A percentile compares a stretch with the other conserved stretches of the same genome.
Conservation (phyloP, 2,329 filamentous ascomycete species). For the Fusarium sp. region DNA sequence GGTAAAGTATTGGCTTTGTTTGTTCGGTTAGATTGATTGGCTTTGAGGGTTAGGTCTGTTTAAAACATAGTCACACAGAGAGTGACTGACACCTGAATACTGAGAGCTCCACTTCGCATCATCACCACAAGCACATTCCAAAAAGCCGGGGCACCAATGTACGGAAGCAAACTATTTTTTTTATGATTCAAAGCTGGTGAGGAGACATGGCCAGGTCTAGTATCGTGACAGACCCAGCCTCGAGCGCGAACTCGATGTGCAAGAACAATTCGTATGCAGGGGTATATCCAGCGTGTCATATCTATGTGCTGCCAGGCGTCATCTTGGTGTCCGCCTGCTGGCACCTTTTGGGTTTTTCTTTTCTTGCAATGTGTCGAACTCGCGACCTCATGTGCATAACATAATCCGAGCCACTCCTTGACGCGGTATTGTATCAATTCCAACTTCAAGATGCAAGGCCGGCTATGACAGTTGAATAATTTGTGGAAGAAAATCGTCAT, state of each 20-base stretch:
- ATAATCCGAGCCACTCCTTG: conserved; percentile 31
- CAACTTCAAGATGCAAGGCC: conserved; percentile 43
- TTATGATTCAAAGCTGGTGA: conserved; percentile 44
- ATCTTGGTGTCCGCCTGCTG: conserved; percentile 37
- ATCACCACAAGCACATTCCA: conserved; percentile 13
- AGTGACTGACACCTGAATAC: conserved; percentile 9
- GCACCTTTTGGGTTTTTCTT: conserved; percentile 35
- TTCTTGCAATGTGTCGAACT: conserved; percentile 27
- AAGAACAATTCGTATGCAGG: conserved; percentile 45
- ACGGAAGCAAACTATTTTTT: conserved; percentile 38
- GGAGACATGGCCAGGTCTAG: conserved; percentile 40
- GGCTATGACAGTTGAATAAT: conserved; percentile 43
- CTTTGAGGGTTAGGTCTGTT: conserved; percentile 1
- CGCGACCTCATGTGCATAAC: conserved; percentile 34
- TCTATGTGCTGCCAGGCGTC: conserved; percentile 45
- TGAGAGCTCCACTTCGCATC: not conserved
- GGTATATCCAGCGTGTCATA: conserved; percentile 47
- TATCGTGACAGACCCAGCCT: conserved; percentile 43
- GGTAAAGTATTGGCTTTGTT: conserved; percentile 1
- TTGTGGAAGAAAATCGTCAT: conserved; percentile 43
- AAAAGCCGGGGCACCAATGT: conserved; percentile 11
- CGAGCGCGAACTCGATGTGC: conserved; percentile 40
- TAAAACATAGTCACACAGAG: not conserved
- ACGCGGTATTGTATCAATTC: conserved; percentile 38
- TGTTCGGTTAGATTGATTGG: conserved; percentile 5